A percentile compares a stretch with the other conserved stretches of the same genome.
Evolutionary conservation across 306 rosid genomes (phyloP).

Genomic region (Pterocarpus macrocarpus): DNA sequence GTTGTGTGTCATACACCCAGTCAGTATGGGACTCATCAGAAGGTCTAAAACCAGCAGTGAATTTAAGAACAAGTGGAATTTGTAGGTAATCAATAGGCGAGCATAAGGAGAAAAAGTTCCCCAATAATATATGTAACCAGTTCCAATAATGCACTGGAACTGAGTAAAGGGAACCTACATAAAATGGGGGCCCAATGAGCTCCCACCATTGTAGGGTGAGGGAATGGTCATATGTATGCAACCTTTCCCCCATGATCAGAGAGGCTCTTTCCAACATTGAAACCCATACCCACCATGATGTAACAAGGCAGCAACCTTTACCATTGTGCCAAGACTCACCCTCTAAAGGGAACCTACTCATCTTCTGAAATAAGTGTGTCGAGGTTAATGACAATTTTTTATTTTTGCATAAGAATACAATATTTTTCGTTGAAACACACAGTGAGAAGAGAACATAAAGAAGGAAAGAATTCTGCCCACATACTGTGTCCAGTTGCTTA

Average conservation of each 20-base stretch:
- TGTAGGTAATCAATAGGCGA: too few relatives aligned
- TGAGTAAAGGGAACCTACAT: not conserved
- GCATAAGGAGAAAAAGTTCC: not conserved
- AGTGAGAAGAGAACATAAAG: constrained; percentile 15
- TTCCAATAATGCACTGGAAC: not conserved
- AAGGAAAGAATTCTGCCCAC: constrained; percentile 31
- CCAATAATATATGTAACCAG: not conserved
- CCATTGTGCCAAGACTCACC: not conserved
- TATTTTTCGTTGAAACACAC: constrained; percentile 20
- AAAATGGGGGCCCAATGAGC: constrained; percentile 4
- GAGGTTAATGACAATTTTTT: not conserved
- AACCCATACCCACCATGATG: not conserved
- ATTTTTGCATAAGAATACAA: not conserved
- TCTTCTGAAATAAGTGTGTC: not conserved
- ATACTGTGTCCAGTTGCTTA: constrained; percentile 91
- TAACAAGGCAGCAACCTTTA: constrained; percentile 5
- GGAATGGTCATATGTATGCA: not conserved
- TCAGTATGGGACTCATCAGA: too few relatives aligned
- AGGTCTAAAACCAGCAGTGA: too few relatives aligned
- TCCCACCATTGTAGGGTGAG: not conserved
- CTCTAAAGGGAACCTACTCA: constrained; percentile 15
- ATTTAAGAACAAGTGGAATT: too few relatives aligned
- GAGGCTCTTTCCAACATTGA: not conserved
- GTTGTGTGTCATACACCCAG: not conserved
- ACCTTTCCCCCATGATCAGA: not conserved